Evolutionary conservation across 2,329 filamentous ascomycete species (phyloP), one percentile per base, ranked within the genome.

Genomic region (Ascochyta pisi): DNA sequence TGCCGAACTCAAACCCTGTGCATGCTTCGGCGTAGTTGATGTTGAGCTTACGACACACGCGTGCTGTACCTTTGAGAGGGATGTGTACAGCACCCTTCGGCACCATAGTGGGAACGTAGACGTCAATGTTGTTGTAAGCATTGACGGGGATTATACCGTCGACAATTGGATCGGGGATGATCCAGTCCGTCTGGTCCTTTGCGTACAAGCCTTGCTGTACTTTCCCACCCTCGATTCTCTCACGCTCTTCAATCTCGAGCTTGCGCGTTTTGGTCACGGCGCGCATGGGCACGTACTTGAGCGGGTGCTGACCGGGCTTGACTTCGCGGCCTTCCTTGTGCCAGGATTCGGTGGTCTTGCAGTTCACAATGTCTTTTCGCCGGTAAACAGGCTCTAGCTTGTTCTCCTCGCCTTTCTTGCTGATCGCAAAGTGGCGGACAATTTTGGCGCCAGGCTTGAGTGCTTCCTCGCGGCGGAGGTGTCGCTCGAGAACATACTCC

Each of bases 1-100:
- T 89, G 0, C 94, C 94, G 73, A 98, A 99, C 71, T 99, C 95
- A 72, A 99, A 99, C 1, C 92, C 95, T 0, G 93, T 93, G 2
- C 96, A 95, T 1, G 95, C 95, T 76, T 98, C 95, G 0, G 95
- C 95, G 66, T 88, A 96, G 70, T 97, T 92, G 34, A 98, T 89
- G 4, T 86, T 86, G 0, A 99, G 81, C 58, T 90, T 88, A 71
- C 91, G 92, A 74, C 94, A 97, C 1, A 97, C 85, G 43, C 88
- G 87, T 29, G 89, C 87, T 0, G 88, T 89, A 0, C 91, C 91
- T 41, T 89, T 86, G 50, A 88, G 87, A 0, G 92, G 92, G 2
- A 98, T 83, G 72, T 99, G 95, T 0, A 90, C 84, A 2, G 93
- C 93, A 0, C 95, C 94, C 37, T 78, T 77, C 0, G 95, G 95